Base-by-base conservation (phyloP, 495 filamentous ascomycete species). In the Hapsidospora chrysogenum region DNA sequence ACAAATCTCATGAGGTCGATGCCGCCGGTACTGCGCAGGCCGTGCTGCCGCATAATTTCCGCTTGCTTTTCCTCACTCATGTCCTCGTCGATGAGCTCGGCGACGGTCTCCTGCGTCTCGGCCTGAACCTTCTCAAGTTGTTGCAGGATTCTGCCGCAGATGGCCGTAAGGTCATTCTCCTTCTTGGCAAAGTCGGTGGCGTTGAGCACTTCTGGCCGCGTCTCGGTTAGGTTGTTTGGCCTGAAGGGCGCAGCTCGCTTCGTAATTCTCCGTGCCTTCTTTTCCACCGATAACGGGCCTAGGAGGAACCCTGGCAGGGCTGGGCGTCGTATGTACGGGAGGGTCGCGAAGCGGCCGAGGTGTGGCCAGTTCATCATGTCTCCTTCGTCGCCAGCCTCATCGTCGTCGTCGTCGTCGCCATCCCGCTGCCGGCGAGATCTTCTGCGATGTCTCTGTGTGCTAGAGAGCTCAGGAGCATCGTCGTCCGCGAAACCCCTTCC, bases 311-410 rank as follows among this genome's bases (percentile, higher is more conserved):
- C 76, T 1, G 82, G 72, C 9, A 87, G 70, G 2, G 78, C 63
- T 0, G 89, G 87, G 8, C 89, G 70, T 10, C 68, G 60, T 47
- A 80, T 79, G 38, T 70, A 57, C 2, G 74, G 78, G 18, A 85
- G 64, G 43, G 76, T 81, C 3, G 81, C 84, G 27, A 66, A 64
- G 9, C 70, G 70, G 9, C 89, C 92, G 18, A 96, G 64, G 51
- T 78, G 72, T 19, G 76, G 75, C 89, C 89, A 99, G 47, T 94
- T 80, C 44, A 92, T 61, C 35, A 78, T 74, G 40, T 92, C 85
- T 18, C 77, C 80, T 17, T 76, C 68, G 37, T 78, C 71, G 20
- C 72, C 77, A 15, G 74, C 67, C 9, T 65, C 68, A 15, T 71
- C 70, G 26, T 68, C 58, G 1, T 62, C 60, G 6, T 63, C 60